phyloP scores from a whole-genome alignment of 306 rosid genomes.

The Quercus variabilis region DNA sequence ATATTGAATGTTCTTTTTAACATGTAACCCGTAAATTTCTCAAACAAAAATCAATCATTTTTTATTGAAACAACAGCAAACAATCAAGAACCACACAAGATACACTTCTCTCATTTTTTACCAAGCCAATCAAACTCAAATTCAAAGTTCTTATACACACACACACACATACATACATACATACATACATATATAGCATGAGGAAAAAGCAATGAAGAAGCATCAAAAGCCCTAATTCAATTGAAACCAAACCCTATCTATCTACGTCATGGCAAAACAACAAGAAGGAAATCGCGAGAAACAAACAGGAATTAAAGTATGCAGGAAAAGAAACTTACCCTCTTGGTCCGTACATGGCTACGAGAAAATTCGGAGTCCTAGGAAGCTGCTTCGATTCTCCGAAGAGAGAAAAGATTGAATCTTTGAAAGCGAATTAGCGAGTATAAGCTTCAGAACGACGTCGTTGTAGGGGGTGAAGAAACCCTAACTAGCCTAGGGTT shows the following conservation, averaged over 20 bases:
- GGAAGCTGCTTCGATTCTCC: neutral
- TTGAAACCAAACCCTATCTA: neutral
- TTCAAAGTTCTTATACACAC: neutral
- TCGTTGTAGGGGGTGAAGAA: neutral
- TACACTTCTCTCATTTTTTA: neutral
- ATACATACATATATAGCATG: neutral
- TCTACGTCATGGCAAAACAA: neutral
- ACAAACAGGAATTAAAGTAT: neutral
- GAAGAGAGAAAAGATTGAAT: neutral
- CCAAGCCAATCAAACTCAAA: neutral
- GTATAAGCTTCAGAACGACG: neutral
- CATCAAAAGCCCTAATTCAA: neutral
- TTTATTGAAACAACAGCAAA: neutral
- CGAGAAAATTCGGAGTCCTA: neutral
- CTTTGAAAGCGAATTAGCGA: no score
- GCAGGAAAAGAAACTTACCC: neutral
- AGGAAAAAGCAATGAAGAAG: neutral
- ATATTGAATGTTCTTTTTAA: no score
- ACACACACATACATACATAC: neutral
- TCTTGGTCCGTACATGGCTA: constrained; percentile 11
- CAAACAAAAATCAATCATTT: neutral
- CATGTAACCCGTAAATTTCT: no score
- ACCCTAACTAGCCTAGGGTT: neutral
- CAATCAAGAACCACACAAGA: neutral
- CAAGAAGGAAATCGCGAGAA: neutral